These are phyloP conservation scores for Mucuna pruriens DNA, from an alignment of 306 rosid species.

Conservation along the genomic window DNA sequence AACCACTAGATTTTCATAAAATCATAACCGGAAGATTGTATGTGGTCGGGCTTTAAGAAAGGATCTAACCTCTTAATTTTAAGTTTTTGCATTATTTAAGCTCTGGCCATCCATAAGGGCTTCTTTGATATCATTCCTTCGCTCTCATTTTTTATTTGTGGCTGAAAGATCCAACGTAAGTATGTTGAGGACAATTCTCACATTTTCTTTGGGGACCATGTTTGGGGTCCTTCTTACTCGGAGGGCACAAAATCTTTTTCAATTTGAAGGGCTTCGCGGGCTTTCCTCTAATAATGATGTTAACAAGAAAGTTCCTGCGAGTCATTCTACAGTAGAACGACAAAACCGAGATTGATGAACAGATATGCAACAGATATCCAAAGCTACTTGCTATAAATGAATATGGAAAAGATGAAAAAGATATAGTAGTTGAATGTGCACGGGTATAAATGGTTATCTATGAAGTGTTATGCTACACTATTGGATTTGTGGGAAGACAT, in stretches of 20 bases:
- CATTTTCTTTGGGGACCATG: slow-evolving; percentile 42
- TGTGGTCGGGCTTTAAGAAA: slow-evolving; percentile 16
- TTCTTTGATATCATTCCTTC: neutral
- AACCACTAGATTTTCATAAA: too few relatives aligned
- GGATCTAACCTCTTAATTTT: slow-evolving; percentile 20
- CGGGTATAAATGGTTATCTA: neutral
- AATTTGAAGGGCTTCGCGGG: slow-evolving; percentile 28
- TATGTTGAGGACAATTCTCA: slow-evolving; percentile 40
- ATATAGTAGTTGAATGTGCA: neutral
- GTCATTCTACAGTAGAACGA: slow-evolving; percentile 12
- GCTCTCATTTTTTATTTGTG: neutral
- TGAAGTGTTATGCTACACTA: too few relatives aligned
- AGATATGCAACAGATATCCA: neutral
- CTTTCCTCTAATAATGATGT: slow-evolving; percentile 18
- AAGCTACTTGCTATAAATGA: neutral
- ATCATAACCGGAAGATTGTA: too few relatives aligned
- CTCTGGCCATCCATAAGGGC: neutral
- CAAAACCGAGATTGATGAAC: neutral
- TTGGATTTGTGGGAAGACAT: too few relatives aligned
- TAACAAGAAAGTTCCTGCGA: slow-evolving; percentile 35
- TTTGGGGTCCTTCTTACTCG: slow-evolving; percentile 35
- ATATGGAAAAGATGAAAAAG: neutral
- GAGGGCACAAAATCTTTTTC: slow-evolving; percentile 10
- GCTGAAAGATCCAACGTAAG: neutral
- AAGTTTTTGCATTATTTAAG: slow-evolving; percentile 26